Base-by-base conservation (phyloP, 2,329 filamentous ascomycete species). In the Aureobasidium uvarum region DNA sequence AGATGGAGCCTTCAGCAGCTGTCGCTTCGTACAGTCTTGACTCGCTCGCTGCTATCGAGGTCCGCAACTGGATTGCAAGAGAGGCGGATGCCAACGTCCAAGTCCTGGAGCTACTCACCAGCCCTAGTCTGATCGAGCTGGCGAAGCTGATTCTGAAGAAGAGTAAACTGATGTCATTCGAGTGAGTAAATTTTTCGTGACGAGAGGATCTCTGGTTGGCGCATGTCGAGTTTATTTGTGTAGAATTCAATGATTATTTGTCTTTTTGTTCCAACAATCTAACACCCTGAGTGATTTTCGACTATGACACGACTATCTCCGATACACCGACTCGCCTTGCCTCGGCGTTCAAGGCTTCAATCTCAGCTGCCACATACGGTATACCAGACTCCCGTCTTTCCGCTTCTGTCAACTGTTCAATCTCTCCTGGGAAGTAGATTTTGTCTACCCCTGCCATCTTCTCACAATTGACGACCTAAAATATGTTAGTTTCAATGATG, bases 371-470 rank as follows among this genome's bases (percentile, higher is more conserved):
- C 11, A 80, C 78, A 68, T 79, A 81, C 3, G 82, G 82, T 67
- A 85, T 84, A 0, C 83, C 83, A 38, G 75, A 73, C 51, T 67
- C 65, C 52, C 74, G 69, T 58, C 80, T 74, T 67, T 75, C 75
- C 66, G 81, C 77, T 66, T 80, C 75, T 1, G 73, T 80, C 20
- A 83, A 69, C 66, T 83, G 79, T 71, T 86, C 84, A 63, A 85
- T 81, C 70, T 86, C 84, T 3, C 84, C 84, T 0, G 84, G 84
- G 67, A 84, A 85, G 69, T 82, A 85, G 25, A 86, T 84, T 33
- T 80, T 75, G 8, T 85, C 82, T 3, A 85, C 79, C 0, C 81
- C 84, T 18, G 74, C 76, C 78, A 82, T 82, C 72, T 78, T 84
- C 41, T 86, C 81, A 2, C 76, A 80, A 3, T 76, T 78, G 20